Percentiles rank a stretch among this genome's conserved stretches.
Evolutionary conservation across 352 stramenopile species (phyloP).

Genomic region (Hyaloperonospora brassicae): DNA sequence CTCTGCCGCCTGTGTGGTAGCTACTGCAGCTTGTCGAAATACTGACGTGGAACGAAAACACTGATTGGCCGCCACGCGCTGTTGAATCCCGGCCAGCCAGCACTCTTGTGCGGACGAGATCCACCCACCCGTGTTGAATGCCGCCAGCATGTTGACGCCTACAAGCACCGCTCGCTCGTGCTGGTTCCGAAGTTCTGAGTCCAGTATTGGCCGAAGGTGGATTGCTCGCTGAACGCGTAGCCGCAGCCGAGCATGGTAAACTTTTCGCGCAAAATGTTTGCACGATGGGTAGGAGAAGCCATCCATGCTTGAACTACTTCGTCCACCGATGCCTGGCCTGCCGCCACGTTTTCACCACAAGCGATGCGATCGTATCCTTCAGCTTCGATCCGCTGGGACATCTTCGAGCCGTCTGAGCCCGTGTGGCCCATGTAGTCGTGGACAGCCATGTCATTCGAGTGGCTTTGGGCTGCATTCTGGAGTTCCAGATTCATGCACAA

Average conservation of each 20-base stretch:
- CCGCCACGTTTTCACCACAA: slow-evolving; percentile 52
- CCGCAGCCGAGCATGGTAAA: slow-evolving; percentile 35
- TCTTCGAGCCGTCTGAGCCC: slow-evolving; percentile 33
- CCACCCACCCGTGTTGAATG: background rate
- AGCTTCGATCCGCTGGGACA: slow-evolving; percentile 27
- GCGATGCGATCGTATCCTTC: slow-evolving; percentile 37
- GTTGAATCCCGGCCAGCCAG: background rate
- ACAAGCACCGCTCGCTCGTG: slow-evolving; percentile 22
- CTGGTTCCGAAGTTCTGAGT: slow-evolving; percentile 45
- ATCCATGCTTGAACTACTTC: slow-evolving; percentile 51
- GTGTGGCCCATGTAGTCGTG: slow-evolving; percentile 51
- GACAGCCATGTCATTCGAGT: slow-evolving; percentile 38
- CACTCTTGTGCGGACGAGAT: slow-evolving; percentile 1
- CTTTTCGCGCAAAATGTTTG: slow-evolving; percentile 37
- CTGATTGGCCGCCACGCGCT: background rate
- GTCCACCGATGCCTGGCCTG: slow-evolving; percentile 29
- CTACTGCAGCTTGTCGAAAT: slow-evolving; percentile 70
- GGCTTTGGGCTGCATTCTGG: slow-evolving; percentile 17
- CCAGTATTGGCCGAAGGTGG: slow-evolving; percentile 47
- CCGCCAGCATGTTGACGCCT: background rate
- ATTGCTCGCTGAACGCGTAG: slow-evolving; percentile 24
- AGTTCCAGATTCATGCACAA: slow-evolving; percentile 42
- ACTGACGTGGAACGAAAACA: slow-evolving; percentile 24
- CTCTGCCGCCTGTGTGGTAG: slow-evolving; percentile 66
- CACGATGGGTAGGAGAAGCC: slow-evolving; percentile 34